These are phyloP conservation scores for Yarrowia osloensis DNA, from an alignment of 805 yeast species.

Conservation along the genomic window DNA sequence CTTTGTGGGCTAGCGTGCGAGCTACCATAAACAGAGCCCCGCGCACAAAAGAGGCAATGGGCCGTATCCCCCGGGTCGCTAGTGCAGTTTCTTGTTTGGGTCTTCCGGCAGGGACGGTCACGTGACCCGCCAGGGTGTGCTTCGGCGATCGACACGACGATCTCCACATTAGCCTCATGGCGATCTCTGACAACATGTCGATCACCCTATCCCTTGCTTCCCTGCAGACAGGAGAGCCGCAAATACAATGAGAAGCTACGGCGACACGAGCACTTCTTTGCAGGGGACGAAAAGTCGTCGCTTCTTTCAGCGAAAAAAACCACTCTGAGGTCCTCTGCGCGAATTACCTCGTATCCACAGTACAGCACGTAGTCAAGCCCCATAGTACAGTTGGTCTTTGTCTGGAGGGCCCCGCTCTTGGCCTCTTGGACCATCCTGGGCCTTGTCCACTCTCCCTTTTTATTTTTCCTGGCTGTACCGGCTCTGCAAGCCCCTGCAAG, in stretches of 20 bases:
- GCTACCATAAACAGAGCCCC: no score
- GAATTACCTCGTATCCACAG: background rate
- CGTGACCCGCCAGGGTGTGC: background rate
- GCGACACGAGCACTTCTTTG: no score
- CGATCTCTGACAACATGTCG: background rate
- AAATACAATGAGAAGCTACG: background rate
- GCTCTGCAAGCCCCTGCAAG: slow-evolving; percentile 11
- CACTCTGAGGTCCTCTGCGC: no score
- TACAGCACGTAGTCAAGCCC: background rate
- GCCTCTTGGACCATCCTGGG: no score
- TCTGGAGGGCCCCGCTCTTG: no score
- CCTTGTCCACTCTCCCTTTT: background rate
- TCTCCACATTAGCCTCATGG: background rate
- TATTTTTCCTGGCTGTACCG: background rate
- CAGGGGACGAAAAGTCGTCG: no score
- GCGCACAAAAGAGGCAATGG: background rate
- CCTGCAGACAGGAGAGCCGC: slow-evolving; percentile 7
- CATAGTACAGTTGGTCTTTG: background rate
- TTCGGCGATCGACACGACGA: background rate
- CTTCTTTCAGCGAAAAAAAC: no score
- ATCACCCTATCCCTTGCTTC: background rate
- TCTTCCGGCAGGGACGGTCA: background rate
- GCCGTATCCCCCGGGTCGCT: no score
- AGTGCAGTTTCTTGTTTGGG: background rate
- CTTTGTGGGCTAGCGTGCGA: background rate